phyloP scores from a whole-genome alignment of 306 rosid genomes.

The Cucurbita ficifolia region DNA sequence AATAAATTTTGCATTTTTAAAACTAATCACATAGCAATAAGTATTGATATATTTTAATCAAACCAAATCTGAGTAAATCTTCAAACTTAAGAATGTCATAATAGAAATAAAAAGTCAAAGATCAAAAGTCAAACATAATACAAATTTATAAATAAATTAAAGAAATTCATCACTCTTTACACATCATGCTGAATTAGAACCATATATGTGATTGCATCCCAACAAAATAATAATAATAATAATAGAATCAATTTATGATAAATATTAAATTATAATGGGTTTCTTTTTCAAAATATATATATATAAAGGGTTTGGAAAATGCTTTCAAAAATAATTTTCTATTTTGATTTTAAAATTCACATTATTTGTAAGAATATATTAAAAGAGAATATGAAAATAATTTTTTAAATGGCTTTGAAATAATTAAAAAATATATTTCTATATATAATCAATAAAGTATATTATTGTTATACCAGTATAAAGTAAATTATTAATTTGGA shows the following conservation, averaged over 20 bases:
- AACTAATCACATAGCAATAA: not conserved
- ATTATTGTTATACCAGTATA: no score
- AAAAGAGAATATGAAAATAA: no score
- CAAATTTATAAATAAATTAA: not conserved
- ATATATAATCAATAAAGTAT: no score
- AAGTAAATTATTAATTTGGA: no score
- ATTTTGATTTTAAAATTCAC: not conserved
- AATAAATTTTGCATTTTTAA: no score
- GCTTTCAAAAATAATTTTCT: not conserved
- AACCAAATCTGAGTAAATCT: conserved; percentile 19
- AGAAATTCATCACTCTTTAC: not conserved
- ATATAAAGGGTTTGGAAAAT: no score
- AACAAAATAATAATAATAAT: not conserved
- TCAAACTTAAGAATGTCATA: conserved; percentile 15
- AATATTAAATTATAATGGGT: not conserved
- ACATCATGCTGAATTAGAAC: not conserved
- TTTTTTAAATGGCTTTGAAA: no score
- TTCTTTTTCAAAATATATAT: no score
- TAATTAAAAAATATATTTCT: no score
- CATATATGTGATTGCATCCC: not conserved
- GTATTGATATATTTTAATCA: not conserved
- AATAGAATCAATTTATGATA: not conserved
- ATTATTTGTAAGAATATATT: no score
- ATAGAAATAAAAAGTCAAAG: conserved; percentile 18
- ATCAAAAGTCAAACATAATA: conserved; percentile 2